Conservation (phyloP, 129 eudicot species). For the Calendula officinalis region DNA sequence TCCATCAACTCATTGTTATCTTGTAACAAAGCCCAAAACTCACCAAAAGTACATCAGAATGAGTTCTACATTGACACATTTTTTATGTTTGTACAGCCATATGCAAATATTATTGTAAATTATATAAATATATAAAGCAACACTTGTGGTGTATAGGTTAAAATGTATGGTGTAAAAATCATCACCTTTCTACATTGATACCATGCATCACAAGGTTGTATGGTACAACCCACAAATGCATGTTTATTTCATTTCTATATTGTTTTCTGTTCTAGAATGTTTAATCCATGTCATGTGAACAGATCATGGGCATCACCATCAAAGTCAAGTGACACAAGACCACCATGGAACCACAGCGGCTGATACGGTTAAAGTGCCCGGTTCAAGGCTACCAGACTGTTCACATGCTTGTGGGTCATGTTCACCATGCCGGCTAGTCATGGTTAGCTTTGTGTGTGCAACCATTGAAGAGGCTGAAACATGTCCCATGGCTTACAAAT, state of each 20-base stretch:
- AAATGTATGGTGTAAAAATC: too few species aligned
- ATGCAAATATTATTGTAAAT: too few species aligned
- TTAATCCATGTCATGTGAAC: constrained; percentile 2
- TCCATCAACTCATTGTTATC: not conserved
- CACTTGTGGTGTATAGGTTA: too few species aligned
- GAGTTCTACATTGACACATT: too few species aligned
- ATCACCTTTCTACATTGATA: too few species aligned
- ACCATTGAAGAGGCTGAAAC: constrained; percentile 94
- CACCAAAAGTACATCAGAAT: too few species aligned
- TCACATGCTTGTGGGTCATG: constrained; percentile 97
- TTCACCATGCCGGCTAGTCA: constrained; percentile 79
- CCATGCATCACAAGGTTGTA: too few species aligned
- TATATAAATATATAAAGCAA: too few species aligned
- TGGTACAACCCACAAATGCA: not conserved
- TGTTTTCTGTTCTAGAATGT: not conserved
- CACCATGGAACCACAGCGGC: constrained; percentile 20
- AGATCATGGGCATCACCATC: constrained; percentile 50
- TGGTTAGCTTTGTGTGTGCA: constrained; percentile 97
- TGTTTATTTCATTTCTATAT: not conserved
- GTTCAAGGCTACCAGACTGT: constrained; percentile 89
- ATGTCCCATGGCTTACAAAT: constrained; percentile 94
- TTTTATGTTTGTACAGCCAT: too few species aligned
- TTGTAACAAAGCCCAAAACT: too few species aligned
- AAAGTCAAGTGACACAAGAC: constrained; percentile 23
- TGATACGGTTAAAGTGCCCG: constrained; percentile 62